A percentile compares a stretch with the other conserved stretches of the same genome.
Conservation (phyloP, 192 early-diverging fungal genomes). For the Podila verticillata region DNA sequence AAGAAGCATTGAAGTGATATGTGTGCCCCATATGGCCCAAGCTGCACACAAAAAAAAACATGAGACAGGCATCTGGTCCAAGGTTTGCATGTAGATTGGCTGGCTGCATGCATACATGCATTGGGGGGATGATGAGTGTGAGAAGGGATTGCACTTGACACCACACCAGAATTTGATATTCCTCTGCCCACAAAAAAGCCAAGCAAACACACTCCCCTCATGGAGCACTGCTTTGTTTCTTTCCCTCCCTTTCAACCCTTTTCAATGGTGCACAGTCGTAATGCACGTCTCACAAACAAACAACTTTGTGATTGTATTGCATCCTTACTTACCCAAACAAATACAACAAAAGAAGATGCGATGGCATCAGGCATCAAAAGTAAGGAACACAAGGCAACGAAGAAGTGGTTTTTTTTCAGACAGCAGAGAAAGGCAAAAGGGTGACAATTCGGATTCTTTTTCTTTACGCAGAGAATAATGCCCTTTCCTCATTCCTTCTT, state of each 20-base stretch:
- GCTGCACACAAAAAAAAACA: background rate
- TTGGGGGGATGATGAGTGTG: background rate
- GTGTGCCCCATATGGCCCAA: background rate
- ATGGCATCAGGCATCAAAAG: too few relatives aligned
- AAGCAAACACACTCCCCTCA: background rate
- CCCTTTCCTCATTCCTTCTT: background rate
- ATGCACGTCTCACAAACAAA: too few relatives aligned
- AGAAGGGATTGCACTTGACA: slow-evolving; percentile 5
- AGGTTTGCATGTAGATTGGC: background rate
- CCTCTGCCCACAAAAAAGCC: background rate
- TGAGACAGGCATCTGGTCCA: background rate
- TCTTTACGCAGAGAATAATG: background rate
- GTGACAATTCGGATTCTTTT: slow-evolving; percentile 1
- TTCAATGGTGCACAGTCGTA: too few relatives aligned
- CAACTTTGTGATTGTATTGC: background rate
- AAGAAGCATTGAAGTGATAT: background rate
- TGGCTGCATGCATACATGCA: background rate
- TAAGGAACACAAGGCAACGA: background rate
- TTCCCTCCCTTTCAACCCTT: too few relatives aligned
- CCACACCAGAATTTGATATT: slow-evolving; percentile 4
- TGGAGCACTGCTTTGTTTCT: too few relatives aligned
- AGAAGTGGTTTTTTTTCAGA: slow-evolving; percentile 1
- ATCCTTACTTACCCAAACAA: background rate
- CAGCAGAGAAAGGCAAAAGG: background rate
- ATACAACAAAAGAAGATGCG: background rate